phyloP scores from a whole-genome alignment of 192 early-diverging fungal species.

The Umbelopsis isabellina region DNA sequence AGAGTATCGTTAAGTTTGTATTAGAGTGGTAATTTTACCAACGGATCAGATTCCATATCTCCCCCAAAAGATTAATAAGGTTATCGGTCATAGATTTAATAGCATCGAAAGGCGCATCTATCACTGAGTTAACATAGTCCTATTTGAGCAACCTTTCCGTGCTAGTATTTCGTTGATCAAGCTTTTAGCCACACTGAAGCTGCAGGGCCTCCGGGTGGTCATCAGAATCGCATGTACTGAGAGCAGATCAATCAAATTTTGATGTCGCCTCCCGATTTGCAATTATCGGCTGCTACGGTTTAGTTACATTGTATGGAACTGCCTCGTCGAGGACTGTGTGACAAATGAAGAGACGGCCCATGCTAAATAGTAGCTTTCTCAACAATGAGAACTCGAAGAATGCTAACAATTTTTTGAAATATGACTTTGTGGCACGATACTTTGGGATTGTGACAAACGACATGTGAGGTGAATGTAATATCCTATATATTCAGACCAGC shows the following conservation, averaged over 20 bases:
- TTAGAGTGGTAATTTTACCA: no score
- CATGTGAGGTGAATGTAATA: no score
- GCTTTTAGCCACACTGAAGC: neutral
- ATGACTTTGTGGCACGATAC: no score
- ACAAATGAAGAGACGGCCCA: conserved; percentile 23
- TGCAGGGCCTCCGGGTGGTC: neutral
- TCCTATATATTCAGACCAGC: no score
- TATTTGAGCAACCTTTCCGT: conserved; percentile 10
- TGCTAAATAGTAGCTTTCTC: no score
- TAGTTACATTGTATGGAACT: neutral
- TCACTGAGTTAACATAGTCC: neutral
- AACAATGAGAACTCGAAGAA: no score
- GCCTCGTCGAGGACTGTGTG: conserved; percentile 19
- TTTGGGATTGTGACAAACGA: no score
- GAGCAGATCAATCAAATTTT: conserved; percentile 13
- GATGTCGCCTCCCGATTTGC: conserved; percentile 13
- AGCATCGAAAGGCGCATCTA: neutral
- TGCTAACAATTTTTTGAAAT: no score
- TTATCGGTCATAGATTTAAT: no score
- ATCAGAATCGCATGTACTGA: conserved; percentile 8
- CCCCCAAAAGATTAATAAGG: no score
- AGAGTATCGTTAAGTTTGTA: no score
- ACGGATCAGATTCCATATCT: no score
- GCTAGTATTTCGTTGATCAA: neutral
- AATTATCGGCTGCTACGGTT: neutral